These are phyloP conservation scores for Dactylis glomerata DNA, from an alignment of 176 grass and related monocot genomes.

Conservation along the genomic window DNA sequence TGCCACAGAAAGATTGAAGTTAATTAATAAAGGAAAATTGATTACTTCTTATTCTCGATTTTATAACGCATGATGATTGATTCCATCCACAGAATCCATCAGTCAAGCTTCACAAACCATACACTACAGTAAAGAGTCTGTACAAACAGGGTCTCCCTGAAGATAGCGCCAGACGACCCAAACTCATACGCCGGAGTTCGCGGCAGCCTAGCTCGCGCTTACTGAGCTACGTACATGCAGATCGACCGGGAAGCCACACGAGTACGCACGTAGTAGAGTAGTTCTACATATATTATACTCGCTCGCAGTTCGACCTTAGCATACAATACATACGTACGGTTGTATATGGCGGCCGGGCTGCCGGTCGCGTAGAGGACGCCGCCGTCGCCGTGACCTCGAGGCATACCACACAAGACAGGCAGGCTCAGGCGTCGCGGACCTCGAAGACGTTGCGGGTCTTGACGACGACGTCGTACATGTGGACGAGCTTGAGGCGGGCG, in stretches of 20 bases:
- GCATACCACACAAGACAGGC: neutral
- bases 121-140: neutral
- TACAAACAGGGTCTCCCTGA: neutral
- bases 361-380: neutral
- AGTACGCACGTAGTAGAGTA: neutral
- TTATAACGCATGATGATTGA: constrained; percentile 15
- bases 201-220: neutral
- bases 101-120: constrained; percentile 2
- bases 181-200: neutral
- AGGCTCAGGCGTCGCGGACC: constrained; percentile 63
- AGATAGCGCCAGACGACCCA: neutral
- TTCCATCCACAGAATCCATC: neutral
- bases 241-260: neutral
- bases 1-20: neutral
- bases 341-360: neutral
- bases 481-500: constrained; percentile 52
- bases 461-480: constrained; percentile 94
- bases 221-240: constrained; percentile 13
- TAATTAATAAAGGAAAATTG: neutral
- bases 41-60: neutral
- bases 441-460: constrained; percentile 82
- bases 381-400: neutral
- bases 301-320: neutral
- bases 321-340: constrained; percentile 26
- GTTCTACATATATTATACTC: neutral